Conservation (phyloP, 164 flowering plant genomes). For the Nymphaea colorata region DNA sequence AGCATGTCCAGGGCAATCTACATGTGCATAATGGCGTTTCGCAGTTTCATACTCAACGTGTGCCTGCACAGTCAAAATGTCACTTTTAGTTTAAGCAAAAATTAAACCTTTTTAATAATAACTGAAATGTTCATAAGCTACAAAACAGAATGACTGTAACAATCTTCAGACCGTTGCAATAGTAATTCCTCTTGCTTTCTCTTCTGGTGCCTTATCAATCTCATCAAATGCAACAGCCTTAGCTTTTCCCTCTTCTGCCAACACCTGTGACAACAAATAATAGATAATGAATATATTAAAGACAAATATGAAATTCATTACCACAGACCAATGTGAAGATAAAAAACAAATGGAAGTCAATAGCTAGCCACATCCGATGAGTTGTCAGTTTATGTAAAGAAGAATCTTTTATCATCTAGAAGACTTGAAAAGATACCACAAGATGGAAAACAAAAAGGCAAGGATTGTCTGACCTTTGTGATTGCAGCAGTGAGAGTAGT, state of each 20-base stretch:
- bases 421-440: neutral
- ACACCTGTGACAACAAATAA: slow-evolving; percentile 33
- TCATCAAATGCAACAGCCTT: slow-evolving; percentile 94
- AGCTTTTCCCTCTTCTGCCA: slow-evolving; percentile 93
- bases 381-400: neutral
- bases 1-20: slow-evolving; percentile 98
- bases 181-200: slow-evolving; percentile 95
- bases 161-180: slow-evolving; percentile 63
- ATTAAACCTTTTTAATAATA: no score
- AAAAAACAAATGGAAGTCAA: neutral
- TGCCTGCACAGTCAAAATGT: slow-evolving; percentile 41
- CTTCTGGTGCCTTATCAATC: slow-evolving; percentile 99
- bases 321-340: neutral
- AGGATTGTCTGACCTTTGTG: slow-evolving; percentile 49
- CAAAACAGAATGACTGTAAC: neutral
- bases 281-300: neutral
- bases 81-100: neutral
- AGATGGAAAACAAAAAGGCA: neutral
- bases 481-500: slow-evolving; percentile 95
- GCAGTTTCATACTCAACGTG: slow-evolving; percentile 97
- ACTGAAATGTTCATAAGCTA: no score
- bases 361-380: neutral
- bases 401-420: neutral
- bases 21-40: slow-evolving; percentile 95
- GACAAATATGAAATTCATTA: neutral